A percentile compares a stretch with the other conserved stretches of the same genome.
These are phyloP conservation scores for Fusarium oligoseptatum DNA, from an alignment of 2,329 filamentous ascomycete species.

Conservation along the genomic window DNA sequence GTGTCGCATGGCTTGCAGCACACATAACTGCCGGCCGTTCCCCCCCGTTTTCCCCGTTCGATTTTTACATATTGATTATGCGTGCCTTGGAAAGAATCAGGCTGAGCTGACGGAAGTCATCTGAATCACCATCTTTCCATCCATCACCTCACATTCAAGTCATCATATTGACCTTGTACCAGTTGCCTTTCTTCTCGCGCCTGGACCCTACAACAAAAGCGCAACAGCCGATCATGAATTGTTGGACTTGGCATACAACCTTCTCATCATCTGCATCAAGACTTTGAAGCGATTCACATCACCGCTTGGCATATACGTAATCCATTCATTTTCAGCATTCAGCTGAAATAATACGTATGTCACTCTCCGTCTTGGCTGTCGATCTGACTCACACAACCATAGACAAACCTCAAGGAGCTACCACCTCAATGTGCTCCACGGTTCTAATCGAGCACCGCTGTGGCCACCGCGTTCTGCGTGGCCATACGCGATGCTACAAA, in stretches of 20 bases:
- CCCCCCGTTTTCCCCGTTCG: background rate
- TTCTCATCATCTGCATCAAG: slow-evolving; percentile 6
- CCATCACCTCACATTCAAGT: background rate
- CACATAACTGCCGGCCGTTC: slow-evolving; percentile 18
- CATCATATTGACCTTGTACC: background rate
- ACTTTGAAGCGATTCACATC: slow-evolving; percentile 7
- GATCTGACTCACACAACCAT: background rate
- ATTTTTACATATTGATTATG: background rate
- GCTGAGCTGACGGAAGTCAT: slow-evolving; percentile 1
- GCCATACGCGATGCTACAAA: slow-evolving; percentile 53
- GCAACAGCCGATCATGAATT: slow-evolving; percentile 12
- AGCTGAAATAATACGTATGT: background rate
- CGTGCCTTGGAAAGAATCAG: background rate
- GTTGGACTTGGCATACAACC: background rate
- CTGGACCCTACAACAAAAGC: background rate
- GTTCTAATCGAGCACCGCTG: slow-evolving; percentile 53
- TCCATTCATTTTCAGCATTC: background rate
- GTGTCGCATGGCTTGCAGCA: slow-evolving; percentile 1
- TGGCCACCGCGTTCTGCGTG: slow-evolving; percentile 52
- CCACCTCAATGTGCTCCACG: slow-evolving; percentile 50
- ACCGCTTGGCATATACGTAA: background rate
- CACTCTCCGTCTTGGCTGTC: background rate
- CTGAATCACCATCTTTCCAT: background rate
- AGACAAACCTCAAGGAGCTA: background rate
- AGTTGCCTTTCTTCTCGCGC: background rate